A percentile compares a stretch with the other conserved stretches of the same genome.
Evolutionary conservation across 768 basidiomycete species (phyloP).

Genomic region (Macrocybe gigantea): DNA sequence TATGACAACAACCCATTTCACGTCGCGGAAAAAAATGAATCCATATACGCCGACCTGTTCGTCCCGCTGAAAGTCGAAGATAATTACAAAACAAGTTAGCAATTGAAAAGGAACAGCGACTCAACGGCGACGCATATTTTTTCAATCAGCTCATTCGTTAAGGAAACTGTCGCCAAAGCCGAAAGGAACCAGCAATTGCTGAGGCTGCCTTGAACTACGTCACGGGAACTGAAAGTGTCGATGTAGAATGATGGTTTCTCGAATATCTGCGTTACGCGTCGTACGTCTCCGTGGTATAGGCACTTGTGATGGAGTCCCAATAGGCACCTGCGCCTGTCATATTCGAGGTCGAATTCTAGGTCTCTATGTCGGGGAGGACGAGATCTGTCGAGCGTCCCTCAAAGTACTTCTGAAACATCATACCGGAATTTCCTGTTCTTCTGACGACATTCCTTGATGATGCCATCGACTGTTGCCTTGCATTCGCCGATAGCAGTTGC

Average conservation of each 20-base stretch:
- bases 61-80: constrained; percentile 28
- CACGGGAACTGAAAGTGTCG: constrained; percentile 34
- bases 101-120: not conserved
- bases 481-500: constrained; percentile 38
- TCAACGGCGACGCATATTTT: constrained; percentile 47
- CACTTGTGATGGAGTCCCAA: not conserved
- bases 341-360: not conserved
- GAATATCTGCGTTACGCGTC: constrained; percentile 44
- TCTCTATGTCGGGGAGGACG: not conserved
- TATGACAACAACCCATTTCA: constrained; percentile 45
- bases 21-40: constrained; percentile 52
- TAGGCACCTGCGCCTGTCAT: not conserved
- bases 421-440: constrained; percentile 44
- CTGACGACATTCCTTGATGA: constrained; percentile 35
- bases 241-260: constrained; percentile 45
- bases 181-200: constrained; percentile 53
- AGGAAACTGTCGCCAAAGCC: constrained; percentile 44
- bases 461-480: constrained; percentile 32
- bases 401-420: not conserved
- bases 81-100: not conserved
- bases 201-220: constrained; percentile 42
- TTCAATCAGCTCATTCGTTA: constrained; percentile 37
- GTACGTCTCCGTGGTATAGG: constrained; percentile 22
- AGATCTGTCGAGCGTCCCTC: no score
- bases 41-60: constrained; percentile 52